phyloP scores from a whole-genome alignment of 2,329 filamentous ascomycete genomes.

The Fusarium equiseti region DNA sequence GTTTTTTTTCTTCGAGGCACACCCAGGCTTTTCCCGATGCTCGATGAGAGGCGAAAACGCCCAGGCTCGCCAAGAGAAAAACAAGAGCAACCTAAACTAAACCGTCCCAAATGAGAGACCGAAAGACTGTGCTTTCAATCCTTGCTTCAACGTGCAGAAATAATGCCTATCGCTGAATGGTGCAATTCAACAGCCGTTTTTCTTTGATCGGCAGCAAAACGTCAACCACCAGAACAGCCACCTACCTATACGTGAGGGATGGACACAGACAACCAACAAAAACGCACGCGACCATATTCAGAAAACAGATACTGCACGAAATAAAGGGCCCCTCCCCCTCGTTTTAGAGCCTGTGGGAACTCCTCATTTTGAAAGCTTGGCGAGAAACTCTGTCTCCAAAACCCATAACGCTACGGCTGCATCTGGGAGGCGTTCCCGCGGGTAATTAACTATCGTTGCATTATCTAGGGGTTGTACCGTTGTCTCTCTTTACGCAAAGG shows the following conservation, averaged over 20 bases:
- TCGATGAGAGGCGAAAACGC: constrained; percentile 34
- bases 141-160: constrained; percentile 14
- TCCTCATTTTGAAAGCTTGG: constrained; percentile 24
- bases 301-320: constrained; percentile 14
- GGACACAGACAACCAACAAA: not conserved
- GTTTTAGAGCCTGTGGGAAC: constrained; percentile 14
- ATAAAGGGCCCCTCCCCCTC: constrained; percentile 30
- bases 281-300: constrained; percentile 37
- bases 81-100: constrained; percentile 4
- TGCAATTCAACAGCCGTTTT: constrained; percentile 6
- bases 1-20: constrained; percentile 13
- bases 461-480: constrained; percentile 6
- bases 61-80: constrained; percentile 32
- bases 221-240: not conserved
- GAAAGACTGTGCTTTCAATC: constrained; percentile 13
- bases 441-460: not conserved
- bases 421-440: constrained; percentile 16
- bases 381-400: constrained; percentile 18
- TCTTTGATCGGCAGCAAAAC: constrained; percentile 11
- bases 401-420: constrained; percentile 3
- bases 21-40: constrained; percentile 15
- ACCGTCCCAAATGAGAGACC: constrained; percentile 9
- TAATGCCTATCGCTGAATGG: constrained; percentile 1
- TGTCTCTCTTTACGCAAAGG: not conserved
- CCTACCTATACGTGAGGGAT: not conserved